A percentile compares a stretch with the other conserved stretches of the same genome.
Evolutionary conservation across 2,329 filamentous ascomycete genomes (phyloP).

Genomic region (Aspergillus chevalieri): DNA sequence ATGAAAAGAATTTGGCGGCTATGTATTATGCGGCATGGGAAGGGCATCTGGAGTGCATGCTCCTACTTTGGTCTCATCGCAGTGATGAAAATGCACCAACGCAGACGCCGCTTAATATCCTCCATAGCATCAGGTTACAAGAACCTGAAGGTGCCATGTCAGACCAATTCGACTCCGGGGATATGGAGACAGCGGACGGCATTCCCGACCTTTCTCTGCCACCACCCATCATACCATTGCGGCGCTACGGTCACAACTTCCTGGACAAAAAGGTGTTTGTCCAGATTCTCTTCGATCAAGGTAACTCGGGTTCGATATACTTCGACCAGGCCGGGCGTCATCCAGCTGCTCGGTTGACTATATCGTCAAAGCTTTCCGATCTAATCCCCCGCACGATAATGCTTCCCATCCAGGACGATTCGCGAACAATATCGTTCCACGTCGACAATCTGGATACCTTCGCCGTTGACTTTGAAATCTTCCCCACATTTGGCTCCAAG

Average conservation of each 20-base stretch:
- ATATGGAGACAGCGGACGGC: constrained; percentile 67
- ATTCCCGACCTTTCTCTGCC: constrained; percentile 90
- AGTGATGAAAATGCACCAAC: constrained; percentile 13
- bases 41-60: constrained; percentile 91
- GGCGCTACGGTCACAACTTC: constrained; percentile 97
- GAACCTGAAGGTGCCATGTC: constrained; percentile 19
- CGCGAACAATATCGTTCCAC: constrained; percentile 88
- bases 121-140: constrained; percentile 29
- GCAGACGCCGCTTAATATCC: constrained; percentile 27
- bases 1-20: constrained; percentile 88
- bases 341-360: constrained; percentile 86
- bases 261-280: constrained; percentile 95
- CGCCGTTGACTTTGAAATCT: constrained; percentile 94
- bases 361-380: constrained; percentile 93
- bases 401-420: constrained; percentile 92
- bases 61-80: constrained; percentile 56
- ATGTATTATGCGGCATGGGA: constrained; percentile 99
- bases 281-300: constrained; percentile 80
- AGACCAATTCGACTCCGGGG: constrained; percentile 47
- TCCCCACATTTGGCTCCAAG: constrained; percentile 93
- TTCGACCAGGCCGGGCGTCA: constrained; percentile 98
- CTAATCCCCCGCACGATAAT: constrained; percentile 94
- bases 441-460: constrained; percentile 91
- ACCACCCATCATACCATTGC: constrained; percentile 88
- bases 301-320: constrained; percentile 61